Conservation (phyloP, 805 yeast genomes). For the Metschnikowia rubicola region DNA sequence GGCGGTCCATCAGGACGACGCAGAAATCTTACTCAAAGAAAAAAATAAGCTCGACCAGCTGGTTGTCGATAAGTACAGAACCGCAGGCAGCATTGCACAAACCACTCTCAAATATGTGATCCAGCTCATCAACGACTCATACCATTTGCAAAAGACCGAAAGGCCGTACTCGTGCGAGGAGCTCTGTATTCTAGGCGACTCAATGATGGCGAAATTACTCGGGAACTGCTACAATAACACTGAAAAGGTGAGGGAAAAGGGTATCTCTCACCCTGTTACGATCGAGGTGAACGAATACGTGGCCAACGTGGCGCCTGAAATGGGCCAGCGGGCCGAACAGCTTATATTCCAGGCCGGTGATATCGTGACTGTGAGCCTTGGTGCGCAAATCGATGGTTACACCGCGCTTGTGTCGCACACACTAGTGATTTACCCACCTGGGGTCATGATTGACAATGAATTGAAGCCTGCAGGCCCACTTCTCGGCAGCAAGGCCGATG, state of each 20-base stretch:
- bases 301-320: slow-evolving; percentile 82
- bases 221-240: slow-evolving; percentile 55
- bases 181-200: slow-evolving; percentile 79
- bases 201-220: slow-evolving; percentile 60
- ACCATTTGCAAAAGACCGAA: slow-evolving; percentile 53
- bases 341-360: slow-evolving; percentile 68
- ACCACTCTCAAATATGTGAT: slow-evolving; percentile 68
- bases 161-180: slow-evolving; percentile 57
- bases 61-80: slow-evolving; percentile 76
- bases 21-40: slow-evolving; percentile 65
- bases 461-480: slow-evolving; percentile 70
- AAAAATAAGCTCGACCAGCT: slow-evolving; percentile 62
- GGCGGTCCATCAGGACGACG: slow-evolving; percentile 72
- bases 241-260: slow-evolving; percentile 70
- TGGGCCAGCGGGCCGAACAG: slow-evolving; percentile 50
- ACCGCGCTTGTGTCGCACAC: slow-evolving; percentile 87
- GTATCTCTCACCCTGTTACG: slow-evolving; percentile 88
- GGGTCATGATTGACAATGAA: slow-evolving; percentile 31
- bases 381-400: slow-evolving; percentile 94
- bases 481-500: slow-evolving; percentile 83
- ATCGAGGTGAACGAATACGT: slow-evolving; percentile 80
- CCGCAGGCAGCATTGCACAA: slow-evolving; percentile 87
- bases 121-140: slow-evolving; percentile 66
- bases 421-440: slow-evolving; percentile 74
- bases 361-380: slow-evolving; percentile 77